Conservation (phyloP, 306 rosid genomes). For the Rosa multiflora region DNA sequence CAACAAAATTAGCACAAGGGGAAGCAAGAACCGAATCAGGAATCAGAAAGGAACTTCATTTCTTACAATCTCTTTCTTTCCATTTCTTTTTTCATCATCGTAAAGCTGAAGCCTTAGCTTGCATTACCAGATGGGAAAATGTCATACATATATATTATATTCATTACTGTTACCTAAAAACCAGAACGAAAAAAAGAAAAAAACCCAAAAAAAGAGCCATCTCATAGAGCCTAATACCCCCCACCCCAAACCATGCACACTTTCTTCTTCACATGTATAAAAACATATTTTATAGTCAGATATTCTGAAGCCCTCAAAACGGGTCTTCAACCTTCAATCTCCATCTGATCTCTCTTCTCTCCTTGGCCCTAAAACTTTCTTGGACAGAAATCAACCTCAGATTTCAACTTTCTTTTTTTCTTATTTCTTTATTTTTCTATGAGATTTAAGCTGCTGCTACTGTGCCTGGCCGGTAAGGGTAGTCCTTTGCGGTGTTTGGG, state of each 20-base stretch:
- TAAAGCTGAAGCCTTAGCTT: constrained; percentile 13
- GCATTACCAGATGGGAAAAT: constrained; percentile 5
- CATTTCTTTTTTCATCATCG: not conserved
- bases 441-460: constrained; percentile 67
- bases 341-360: constrained; percentile 17
- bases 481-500: constrained; percentile 47
- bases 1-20: not conserved
- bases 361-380: constrained; percentile 30
- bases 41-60: not conserved
- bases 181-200: not conserved
- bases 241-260: constrained; percentile 13
- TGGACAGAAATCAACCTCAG: constrained; percentile 18
- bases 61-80: constrained; percentile 25
- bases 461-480: constrained; percentile 60
- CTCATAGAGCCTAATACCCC: constrained; percentile 37
- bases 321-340: constrained; percentile 19
- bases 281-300: constrained; percentile 29
- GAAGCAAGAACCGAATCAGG: not conserved
- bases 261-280: constrained; percentile 20
- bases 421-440: not conserved
- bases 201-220: constrained; percentile 36
- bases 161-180: not conserved
- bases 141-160: not conserved
- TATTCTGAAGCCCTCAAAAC: constrained; percentile 20
- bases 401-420: constrained; percentile 4